Conservation (phyloP, 495 filamentous ascomycete genomes). For the Bacidia rubella region DNA sequence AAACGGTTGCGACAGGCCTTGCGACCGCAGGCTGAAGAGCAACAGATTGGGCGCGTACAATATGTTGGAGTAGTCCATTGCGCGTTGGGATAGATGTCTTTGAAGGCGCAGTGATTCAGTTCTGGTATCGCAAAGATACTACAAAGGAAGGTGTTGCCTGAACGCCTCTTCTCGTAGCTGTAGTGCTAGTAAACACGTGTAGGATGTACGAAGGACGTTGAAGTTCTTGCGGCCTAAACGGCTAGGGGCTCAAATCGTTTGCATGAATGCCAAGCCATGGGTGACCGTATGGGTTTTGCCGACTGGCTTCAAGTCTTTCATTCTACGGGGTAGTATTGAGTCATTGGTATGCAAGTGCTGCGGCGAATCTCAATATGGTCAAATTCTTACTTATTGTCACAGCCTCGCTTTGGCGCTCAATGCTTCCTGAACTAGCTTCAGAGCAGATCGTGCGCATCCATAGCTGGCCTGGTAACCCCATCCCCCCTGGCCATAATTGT, state of each 20-base stretch:
- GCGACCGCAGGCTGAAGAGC: neutral
- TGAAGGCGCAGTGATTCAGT: neutral
- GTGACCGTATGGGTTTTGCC: too few species aligned
- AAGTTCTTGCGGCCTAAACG: too few species aligned
- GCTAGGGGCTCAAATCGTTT: too few species aligned
- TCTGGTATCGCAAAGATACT: neutral
- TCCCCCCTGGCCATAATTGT: slow-evolving; percentile 93
- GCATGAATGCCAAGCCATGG: neutral
- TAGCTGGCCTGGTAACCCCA: slow-evolving; percentile 86
- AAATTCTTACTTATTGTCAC: too few species aligned
- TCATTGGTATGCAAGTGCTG: too few species aligned
- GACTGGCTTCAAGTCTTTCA: too few species aligned
- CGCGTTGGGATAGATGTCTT: neutral
- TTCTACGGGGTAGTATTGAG: too few species aligned
- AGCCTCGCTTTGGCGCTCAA: slow-evolving; percentile 20
- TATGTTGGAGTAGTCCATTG: slow-evolving; percentile 46
- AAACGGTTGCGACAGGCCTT: neutral
- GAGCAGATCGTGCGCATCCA: slow-evolving; percentile 60
- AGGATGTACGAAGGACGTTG: neutral
- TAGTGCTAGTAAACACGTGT: neutral
- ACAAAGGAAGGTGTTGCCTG: neutral
- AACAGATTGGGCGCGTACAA: slow-evolving; percentile 32
- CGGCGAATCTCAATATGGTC: too few species aligned
- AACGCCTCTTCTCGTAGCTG: neutral
- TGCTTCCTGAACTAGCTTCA: slow-evolving; percentile 56